These are phyloP conservation scores for Paragyromitra xinjiangensis DNA, from an alignment of 495 filamentous ascomycete species.

Conservation along the genomic window DNA sequence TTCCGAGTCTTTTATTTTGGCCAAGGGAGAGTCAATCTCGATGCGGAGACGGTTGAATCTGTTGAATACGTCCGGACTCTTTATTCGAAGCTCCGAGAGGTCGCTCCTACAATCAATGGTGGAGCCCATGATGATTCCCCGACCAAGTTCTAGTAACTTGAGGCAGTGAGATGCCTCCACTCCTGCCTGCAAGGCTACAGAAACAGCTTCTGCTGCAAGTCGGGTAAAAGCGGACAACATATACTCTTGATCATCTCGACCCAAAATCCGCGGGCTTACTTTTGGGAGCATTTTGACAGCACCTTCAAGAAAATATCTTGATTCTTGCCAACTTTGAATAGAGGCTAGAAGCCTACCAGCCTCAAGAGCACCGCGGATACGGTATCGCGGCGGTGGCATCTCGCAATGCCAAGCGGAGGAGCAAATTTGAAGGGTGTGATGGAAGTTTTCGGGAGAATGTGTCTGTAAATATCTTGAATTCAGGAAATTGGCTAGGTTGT, in stretches of 20 bases:
- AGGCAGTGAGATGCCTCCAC: neutral
- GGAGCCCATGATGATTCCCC: neutral
- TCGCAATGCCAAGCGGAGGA: neutral
- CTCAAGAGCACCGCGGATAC: neutral
- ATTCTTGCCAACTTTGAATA: neutral
- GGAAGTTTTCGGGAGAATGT: neutral
- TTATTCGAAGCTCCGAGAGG: neutral
- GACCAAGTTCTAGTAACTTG: neutral
- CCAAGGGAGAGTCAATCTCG: neutral
- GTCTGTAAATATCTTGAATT: neutral
- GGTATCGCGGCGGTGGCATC: neutral
- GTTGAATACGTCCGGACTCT: neutral
- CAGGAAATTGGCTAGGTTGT: neutral
- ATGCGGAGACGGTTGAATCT: neutral
- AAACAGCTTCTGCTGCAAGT: neutral
- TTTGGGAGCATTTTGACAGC: neutral
- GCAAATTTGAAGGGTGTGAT: neutral
- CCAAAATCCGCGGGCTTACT: neutral
- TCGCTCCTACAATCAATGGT: neutral
- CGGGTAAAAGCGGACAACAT: neutral
- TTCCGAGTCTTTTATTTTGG: neutral
- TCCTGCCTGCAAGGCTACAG: neutral
- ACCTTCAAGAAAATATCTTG: neutral
- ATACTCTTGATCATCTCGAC: neutral
- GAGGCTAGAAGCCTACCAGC: neutral